These are phyloP conservation scores for Neofusicoccum sp. DNA, from an alignment of 2,329 filamentous ascomycete species.

Conservation along the genomic window DNA sequence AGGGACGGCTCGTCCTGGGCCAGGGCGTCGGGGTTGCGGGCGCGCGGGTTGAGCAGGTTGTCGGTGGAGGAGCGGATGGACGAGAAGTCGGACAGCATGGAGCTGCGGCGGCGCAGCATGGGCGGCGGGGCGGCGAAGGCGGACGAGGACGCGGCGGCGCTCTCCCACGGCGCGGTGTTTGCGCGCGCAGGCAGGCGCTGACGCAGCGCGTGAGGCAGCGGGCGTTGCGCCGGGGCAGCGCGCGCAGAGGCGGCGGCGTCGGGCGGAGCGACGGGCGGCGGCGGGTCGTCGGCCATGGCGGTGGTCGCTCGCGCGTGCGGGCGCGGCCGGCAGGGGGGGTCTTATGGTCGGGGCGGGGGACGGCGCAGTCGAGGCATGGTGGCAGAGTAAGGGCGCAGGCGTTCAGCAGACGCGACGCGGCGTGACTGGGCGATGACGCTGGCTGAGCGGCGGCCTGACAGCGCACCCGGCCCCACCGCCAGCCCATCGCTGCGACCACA, in stretches of 20 bases:
- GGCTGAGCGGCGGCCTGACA: not conserved
- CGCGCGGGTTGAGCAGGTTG: conserved; percentile 59
- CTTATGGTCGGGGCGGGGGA: not conserved
- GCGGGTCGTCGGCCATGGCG: conserved; percentile 30
- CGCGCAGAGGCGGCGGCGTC: not conserved
- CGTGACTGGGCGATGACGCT: not conserved
- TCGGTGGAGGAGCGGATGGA: conserved; percentile 66
- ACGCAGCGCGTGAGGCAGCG: not conserved
- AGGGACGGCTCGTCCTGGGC: conserved; percentile 58
- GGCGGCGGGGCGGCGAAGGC: conserved; percentile 11
- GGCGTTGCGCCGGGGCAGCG: not conserved
- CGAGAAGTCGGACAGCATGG: conserved; percentile 74
- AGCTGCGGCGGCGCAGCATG: conserved; percentile 62
- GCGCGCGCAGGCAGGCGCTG: conserved; percentile 4
- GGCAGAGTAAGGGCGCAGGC: not conserved
- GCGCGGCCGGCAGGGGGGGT: not conserved
- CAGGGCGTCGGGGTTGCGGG: conserved; percentile 26
- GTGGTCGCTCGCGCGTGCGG: conserved; percentile 10
- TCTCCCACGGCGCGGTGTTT: not conserved
- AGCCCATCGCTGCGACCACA: not conserved
- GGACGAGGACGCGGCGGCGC: conserved; percentile 21
- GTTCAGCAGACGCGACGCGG: not conserved
- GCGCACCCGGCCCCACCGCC: conserved; percentile 1
- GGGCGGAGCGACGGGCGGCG: conserved; percentile 24
- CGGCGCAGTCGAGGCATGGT: not conserved